These are phyloP conservation scores for Phanerochaete carnosa DNA, from an alignment of 768 basidiomycete genomes.

Conservation along the genomic window DNA sequence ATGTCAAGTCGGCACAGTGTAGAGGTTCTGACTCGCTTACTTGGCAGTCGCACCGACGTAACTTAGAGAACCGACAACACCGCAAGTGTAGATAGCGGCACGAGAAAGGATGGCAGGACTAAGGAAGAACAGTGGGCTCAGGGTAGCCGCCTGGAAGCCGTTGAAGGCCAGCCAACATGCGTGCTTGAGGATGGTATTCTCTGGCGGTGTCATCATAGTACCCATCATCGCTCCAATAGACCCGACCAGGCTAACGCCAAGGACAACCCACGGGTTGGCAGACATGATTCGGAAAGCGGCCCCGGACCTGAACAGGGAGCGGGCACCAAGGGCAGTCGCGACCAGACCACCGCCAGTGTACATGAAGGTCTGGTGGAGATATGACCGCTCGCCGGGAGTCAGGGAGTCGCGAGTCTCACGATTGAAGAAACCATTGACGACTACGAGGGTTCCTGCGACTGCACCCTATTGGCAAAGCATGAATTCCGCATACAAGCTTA, in stretches of 20 bases:
- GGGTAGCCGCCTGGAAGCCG: constrained; percentile 78
- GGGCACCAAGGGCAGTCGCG: constrained; percentile 75
- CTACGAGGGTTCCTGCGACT: constrained; percentile 67
- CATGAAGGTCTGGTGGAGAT: constrained; percentile 75
- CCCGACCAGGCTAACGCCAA: constrained; percentile 76
- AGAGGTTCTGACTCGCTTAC: constrained; percentile 32
- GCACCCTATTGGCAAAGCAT: constrained; percentile 44
- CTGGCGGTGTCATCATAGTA: constrained; percentile 73
- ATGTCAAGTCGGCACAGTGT: neutral
- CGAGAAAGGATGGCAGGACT: constrained; percentile 81
- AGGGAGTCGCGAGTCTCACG: constrained; percentile 74
- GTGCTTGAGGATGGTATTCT: constrained; percentile 74
- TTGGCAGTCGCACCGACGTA: constrained; percentile 88
- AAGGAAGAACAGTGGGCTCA: constrained; percentile 88
- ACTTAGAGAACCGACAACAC: constrained; percentile 80
- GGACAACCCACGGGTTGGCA: constrained; percentile 83
- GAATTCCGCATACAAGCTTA: neutral
- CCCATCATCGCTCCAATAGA: constrained; percentile 87
- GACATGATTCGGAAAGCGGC: constrained; percentile 73
- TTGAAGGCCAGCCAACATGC: constrained; percentile 85
- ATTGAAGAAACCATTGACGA: constrained; percentile 65
- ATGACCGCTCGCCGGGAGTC: constrained; percentile 56
- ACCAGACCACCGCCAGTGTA: constrained; percentile 81
- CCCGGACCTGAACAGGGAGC: constrained; percentile 70
- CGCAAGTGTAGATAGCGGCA: constrained; percentile 84